Conservation (phyloP, 2,329 filamentous ascomycete species). For the Claviceps humidiphila region DNA sequence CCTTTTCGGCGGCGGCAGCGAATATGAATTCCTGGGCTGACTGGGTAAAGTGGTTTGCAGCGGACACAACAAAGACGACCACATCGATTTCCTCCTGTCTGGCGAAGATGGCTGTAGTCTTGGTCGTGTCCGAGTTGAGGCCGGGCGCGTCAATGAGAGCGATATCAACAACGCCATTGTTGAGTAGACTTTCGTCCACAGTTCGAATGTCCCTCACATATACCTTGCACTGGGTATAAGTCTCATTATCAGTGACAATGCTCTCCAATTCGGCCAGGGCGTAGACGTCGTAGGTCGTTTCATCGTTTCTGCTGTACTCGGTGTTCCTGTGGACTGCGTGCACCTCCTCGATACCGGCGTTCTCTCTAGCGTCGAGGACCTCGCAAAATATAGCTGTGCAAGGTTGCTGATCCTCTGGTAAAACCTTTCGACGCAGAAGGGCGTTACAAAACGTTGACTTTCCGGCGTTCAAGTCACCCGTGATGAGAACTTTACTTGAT, state of each 20-base stretch:
- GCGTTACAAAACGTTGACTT: constrained; percentile 99
- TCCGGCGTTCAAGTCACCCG: constrained; percentile 89
- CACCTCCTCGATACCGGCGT: constrained; percentile 83
- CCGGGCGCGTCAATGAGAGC: constrained; percentile 93
- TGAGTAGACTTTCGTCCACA: constrained; percentile 86
- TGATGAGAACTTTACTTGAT: constrained; percentile 90
- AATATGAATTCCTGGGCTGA: constrained; percentile 97
- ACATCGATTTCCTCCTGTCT: constrained; percentile 98
- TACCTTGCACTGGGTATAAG: constrained; percentile 90
- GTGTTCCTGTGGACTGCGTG: constrained; percentile 80
- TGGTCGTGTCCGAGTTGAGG: constrained; percentile 87
- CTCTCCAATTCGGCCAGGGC: constrained; percentile 65
- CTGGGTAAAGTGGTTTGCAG: constrained; percentile 93
- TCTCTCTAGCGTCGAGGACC: constrained; percentile 83
- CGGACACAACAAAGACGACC: constrained; percentile 94
- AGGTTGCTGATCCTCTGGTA: constrained; percentile 94
- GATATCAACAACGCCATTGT: constrained; percentile 97
- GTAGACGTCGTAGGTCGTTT: constrained; percentile 87
- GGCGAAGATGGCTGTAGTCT: constrained; percentile 94
- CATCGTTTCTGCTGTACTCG: constrained; percentile 76
- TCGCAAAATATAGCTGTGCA: constrained; percentile 99
- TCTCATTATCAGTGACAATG: constrained; percentile 77
- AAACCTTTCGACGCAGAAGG: constrained; percentile 76
- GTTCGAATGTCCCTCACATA: constrained; percentile 83
- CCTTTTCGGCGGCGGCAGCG: constrained; percentile 90